These are phyloP conservation scores for Phytophthora pinifolia DNA, from an alignment of 352 stramenopile genomes.

Conservation along the genomic window DNA sequence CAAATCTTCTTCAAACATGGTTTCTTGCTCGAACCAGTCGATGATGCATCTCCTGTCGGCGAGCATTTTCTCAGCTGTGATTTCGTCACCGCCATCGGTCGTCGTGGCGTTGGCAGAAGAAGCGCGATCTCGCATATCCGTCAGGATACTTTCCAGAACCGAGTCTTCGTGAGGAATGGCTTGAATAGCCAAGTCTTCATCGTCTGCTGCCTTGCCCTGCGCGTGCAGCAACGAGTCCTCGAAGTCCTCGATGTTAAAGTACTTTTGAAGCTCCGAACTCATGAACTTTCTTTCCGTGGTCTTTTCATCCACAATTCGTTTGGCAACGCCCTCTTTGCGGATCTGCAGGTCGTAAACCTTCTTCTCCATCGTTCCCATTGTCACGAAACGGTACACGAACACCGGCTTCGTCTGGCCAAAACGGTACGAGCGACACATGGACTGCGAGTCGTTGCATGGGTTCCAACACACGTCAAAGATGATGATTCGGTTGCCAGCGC, in stretches of 20 bases:
- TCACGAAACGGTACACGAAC: conserved; percentile 93
- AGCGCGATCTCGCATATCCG: conserved; percentile 37
- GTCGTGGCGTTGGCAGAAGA: neutral
- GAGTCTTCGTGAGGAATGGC: conserved; percentile 47
- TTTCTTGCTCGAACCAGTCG: conserved; percentile 89
- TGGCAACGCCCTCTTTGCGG: conserved; percentile 87
- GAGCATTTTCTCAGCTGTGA: conserved; percentile 15
- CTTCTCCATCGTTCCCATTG: conserved; percentile 92
- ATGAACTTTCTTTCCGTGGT: conserved; percentile 85
- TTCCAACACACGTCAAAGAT: conserved; percentile 94
- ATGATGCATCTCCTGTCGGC: conserved; percentile 52
- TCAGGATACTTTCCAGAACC: conserved; percentile 53
- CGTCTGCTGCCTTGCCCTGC: conserved; percentile 25
- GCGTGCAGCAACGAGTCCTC: conserved; percentile 63
- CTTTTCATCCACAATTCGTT: conserved; percentile 89
- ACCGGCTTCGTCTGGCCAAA: conserved; percentile 92
- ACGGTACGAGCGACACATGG: conserved; percentile 92
- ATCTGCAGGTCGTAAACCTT: conserved; percentile 92
- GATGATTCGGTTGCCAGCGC: conserved; percentile 87
- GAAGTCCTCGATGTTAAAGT: conserved; percentile 84
- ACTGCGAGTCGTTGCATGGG: conserved; percentile 90
- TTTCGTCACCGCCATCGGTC: conserved; percentile 11
- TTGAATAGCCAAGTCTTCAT: conserved; percentile 20
- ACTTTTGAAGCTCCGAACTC: conserved; percentile 77
- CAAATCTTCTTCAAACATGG: conserved; percentile 89